phyloP scores from a whole-genome alignment of 225 moss, liverwort and hornwort genomes.

The Bryum argenteum region DNA sequence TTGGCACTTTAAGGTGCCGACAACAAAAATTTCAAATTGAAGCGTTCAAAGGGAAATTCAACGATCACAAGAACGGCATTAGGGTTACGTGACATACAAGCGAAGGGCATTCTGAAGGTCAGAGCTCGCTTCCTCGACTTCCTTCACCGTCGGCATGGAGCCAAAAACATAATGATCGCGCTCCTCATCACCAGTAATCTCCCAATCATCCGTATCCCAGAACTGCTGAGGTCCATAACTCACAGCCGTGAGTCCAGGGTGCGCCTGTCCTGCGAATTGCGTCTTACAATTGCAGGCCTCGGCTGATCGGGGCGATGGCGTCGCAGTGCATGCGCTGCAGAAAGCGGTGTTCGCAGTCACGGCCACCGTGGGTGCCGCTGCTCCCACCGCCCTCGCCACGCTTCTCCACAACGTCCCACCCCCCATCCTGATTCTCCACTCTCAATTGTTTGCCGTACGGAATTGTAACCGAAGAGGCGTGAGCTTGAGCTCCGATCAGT shows the following conservation, averaged over 20 bases:
- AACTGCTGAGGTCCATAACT: constrained; percentile 53
- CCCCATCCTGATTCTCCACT: constrained; percentile 46
- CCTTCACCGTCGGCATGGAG: constrained; percentile 62
- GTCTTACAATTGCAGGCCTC: constrained; percentile 59
- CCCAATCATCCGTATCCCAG: constrained; percentile 93
- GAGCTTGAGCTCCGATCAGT: constrained; percentile 18
- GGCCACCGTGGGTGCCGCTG: constrained; percentile 57
- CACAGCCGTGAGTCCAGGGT: constrained; percentile 37
- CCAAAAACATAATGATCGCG: constrained; percentile 86
- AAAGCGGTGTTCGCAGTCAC: constrained; percentile 42
- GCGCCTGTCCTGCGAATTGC: constrained; percentile 12
- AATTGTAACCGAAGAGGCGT: neutral
- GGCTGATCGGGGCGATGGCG: constrained; percentile 33
- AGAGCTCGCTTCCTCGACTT: constrained; percentile 83
- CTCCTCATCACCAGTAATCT: constrained; percentile 87
- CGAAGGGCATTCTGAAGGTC: constrained; percentile 82
- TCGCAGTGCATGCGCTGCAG: constrained; percentile 68
- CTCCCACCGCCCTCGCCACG: constrained; percentile 63
- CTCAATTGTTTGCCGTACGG: neutral
- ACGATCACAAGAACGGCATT: neutral
- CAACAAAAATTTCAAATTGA: too few species aligned
- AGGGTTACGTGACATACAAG: constrained; percentile 41
- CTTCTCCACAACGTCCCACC: constrained; percentile 81
- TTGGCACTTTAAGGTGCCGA: too few species aligned
- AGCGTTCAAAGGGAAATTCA: too few species aligned